Base-by-base conservation (phyloP, 352 stramenopile species). In the Phytopythium oedochilum region DNA sequence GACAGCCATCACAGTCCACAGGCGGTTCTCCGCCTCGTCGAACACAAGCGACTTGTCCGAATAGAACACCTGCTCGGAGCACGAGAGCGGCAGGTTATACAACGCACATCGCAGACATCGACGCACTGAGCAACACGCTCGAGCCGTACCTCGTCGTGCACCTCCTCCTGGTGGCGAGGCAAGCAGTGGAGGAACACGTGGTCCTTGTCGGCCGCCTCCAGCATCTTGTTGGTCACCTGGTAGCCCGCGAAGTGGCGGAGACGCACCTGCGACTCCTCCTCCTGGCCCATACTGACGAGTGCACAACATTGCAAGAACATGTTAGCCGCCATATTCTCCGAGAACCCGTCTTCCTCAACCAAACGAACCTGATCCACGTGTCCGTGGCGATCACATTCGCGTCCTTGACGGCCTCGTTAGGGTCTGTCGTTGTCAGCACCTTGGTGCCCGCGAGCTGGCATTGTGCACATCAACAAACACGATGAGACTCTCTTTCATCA, bases 1-100 rank as follows among this genome's bases (percentile, higher is more conserved):
- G 36, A 99, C 94, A 28, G 96, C 94, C 97, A 99, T 99, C 60
- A 99, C 96, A 4, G 97, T 99, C 96, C 96, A 99, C 80, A 99
- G 96, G 43, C 97, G 88, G 69, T 99, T 99, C 67, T 99, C 97
- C 0, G 96, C 96, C 76, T 99, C 96, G 42, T 97, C 84, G 52
- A 99, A 99, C 4, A 99, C 96, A 29, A 99, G 70, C 59, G 91
- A 98, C 62, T 93, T 78, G 45, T 96, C 70, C 53, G 83, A 96
- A 74, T 99, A 99, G 66, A 99, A 98, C 31, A 96, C 84, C 71
- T 89, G 47, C 8, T 6, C 14, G 2, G 14, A 7, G 7, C 18
- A 36, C 18, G 18, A 6, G 8, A 51, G 2, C 12, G 8, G 25
- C 17, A 11, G 12, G 15, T 20, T 1, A 23, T 29, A 3, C 17